phyloP scores from a whole-genome alignment of 78 protist genomes.

The Mantamonas sphyraenae region DNA sequence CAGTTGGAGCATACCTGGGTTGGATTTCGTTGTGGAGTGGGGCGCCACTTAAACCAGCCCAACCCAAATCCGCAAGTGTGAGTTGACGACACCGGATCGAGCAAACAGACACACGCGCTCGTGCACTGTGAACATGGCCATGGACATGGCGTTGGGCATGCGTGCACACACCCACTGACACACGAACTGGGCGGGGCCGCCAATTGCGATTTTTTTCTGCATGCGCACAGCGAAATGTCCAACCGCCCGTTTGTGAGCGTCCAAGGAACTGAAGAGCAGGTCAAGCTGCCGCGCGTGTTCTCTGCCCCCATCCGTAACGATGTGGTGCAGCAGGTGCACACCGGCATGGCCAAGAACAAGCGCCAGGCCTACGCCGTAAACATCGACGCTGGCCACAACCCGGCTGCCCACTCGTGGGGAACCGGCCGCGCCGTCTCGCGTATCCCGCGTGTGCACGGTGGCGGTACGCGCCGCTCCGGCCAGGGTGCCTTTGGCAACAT shows the following conservation, averaged over 20 bases:
- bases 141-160: too few relatives aligned
- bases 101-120: too few relatives aligned
- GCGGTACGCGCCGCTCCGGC: conserved; percentile 98
- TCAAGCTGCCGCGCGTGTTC: conserved; percentile 84
- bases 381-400: conserved; percentile 89
- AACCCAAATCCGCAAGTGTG: too few relatives aligned
- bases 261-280: conserved; percentile 17
- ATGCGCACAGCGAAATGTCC: background rate
- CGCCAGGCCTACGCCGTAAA: conserved; percentile 92
- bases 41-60: too few relatives aligned
- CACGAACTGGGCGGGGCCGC: too few relatives aligned
- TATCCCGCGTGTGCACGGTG: conserved; percentile 98
- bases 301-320: conserved; percentile 90
- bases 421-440: conserved; percentile 99
- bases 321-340: conserved; percentile 82
- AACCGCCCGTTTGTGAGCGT: conserved; percentile 38
- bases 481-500: conserved; percentile 99
- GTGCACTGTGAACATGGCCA: too few relatives aligned
- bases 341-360: conserved; percentile 88
- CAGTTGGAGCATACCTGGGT: too few relatives aligned
- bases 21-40: too few relatives aligned
- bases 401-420: conserved; percentile 99
- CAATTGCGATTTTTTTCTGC: background rate
- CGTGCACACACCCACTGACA: too few relatives aligned
- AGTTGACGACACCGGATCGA: too few relatives aligned